Evolutionary conservation across 768 basidiomycete species (phyloP).

Genomic region (Plicaturopsis crispa): DNA sequence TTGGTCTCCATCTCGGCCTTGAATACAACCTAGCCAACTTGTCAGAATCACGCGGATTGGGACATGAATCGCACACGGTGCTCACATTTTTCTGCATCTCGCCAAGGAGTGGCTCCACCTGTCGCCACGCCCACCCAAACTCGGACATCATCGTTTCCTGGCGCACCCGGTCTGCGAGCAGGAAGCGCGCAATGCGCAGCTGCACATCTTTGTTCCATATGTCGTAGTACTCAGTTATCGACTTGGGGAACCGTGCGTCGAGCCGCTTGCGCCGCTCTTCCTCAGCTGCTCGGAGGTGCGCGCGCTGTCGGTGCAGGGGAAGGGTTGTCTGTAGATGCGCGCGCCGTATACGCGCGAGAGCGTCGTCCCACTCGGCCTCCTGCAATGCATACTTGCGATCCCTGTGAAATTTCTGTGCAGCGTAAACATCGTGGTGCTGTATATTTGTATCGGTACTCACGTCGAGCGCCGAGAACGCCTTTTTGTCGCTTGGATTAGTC

Average conservation of each 20-base stretch:
- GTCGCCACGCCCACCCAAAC: constrained; percentile 45
- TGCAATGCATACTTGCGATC: constrained; percentile 13
- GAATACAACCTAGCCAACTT: too few species aligned
- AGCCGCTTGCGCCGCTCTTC: constrained; percentile 13
- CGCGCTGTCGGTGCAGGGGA: constrained; percentile 11
- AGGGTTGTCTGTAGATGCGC: constrained; percentile 18
- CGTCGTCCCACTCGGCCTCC: constrained; percentile 19
- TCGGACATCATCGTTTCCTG: constrained; percentile 41
- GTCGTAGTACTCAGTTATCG: constrained; percentile 17
- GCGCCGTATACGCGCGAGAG: constrained; percentile 20
- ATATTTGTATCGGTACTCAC: constrained; percentile 5
- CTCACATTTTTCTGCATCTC: constrained; percentile 36
- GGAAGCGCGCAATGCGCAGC: constrained; percentile 43
- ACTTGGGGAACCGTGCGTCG: constrained; percentile 26
- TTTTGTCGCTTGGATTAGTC: constrained; percentile 14
- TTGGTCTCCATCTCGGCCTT: too few species aligned
- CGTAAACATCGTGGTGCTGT: not conserved
- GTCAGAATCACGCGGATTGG: too few species aligned
- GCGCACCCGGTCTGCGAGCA: constrained; percentile 17
- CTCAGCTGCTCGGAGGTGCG: constrained; percentile 12
- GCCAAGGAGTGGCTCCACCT: constrained; percentile 34
- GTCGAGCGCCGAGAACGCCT: constrained; percentile 15
- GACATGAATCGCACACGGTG: constrained; percentile 6
- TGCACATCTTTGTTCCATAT: constrained; percentile 33
- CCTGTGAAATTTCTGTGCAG: constrained; percentile 13